These are phyloP conservation scores for Termitomyces heimii DNA, from an alignment of 768 basidiomycete genomes.

Conservation along the genomic window DNA sequence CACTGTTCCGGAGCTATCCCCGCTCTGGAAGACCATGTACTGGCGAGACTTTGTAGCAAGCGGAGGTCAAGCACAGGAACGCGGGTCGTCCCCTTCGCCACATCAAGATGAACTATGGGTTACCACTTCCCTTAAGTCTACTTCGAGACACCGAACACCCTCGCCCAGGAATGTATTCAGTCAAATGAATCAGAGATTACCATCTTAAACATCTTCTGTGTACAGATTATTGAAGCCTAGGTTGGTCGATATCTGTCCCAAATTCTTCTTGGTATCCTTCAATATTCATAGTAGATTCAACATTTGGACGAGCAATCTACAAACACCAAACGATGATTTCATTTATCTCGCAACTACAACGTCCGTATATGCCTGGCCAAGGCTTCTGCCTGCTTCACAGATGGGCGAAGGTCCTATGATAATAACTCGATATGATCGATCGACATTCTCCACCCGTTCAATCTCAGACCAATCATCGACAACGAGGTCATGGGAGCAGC, in stretches of 20 bases:
- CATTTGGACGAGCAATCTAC: not conserved
- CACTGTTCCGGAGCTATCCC: not conserved
- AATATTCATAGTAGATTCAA: not conserved
- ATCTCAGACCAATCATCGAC: not conserved
- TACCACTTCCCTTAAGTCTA: not conserved
- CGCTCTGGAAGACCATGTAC: not conserved
- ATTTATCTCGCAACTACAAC: slow-evolving; percentile 31
- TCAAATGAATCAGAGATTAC: not conserved
- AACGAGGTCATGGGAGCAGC: not conserved
- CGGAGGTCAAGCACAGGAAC: not conserved
- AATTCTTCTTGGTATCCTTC: not conserved
- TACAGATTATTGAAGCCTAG: not conserved
- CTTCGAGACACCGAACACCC: not conserved
- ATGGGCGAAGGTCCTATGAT: slow-evolving; percentile 33
- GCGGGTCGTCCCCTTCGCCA: not conserved
- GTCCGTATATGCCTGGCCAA: slow-evolving; percentile 44
- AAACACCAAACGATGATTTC: not conserved
- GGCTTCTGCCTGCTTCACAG: slow-evolving; percentile 36
- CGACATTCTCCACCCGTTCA: not conserved
- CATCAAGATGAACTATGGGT: not conserved
- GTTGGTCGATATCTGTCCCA: not conserved
- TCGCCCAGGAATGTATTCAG: not conserved
- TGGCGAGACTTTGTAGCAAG: not conserved
- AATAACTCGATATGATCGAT: slow-evolving; percentile 21
- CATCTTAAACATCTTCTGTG: not conserved